These are phyloP conservation scores for Blastocystis sp. DNA, from an alignment of 352 stramenopile species.

Conservation along the genomic window DNA sequence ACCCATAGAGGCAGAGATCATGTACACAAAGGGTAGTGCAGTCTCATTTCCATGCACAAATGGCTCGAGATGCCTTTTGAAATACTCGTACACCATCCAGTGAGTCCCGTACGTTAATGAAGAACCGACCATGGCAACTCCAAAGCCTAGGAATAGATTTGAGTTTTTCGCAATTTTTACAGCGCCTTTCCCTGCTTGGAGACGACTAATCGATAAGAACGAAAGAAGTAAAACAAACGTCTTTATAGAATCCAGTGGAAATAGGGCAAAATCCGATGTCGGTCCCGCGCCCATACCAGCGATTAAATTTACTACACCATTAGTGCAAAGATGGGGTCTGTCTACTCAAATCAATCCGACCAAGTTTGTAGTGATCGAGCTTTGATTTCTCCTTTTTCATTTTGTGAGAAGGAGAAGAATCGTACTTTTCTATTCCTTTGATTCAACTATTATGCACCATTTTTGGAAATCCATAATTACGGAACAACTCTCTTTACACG, in stretches of 20 bases:
- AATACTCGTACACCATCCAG: slow-evolving; percentile 59
- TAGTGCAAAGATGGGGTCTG: not conserved
- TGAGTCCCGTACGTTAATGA: slow-evolving; percentile 51
- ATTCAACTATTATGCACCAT: not conserved
- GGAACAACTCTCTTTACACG: no score
- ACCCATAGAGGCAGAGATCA: slow-evolving; percentile 30
- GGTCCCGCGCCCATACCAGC: slow-evolving; percentile 46
- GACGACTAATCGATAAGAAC: not conserved
- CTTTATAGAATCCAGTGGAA: slow-evolving; percentile 59
- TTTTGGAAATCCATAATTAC: not conserved
- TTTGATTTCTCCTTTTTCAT: not conserved
- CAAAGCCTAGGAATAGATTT: slow-evolving; percentile 29
- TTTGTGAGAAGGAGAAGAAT: not conserved
- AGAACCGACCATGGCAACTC: slow-evolving; percentile 55
- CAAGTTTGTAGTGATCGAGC: slow-evolving; percentile 30
- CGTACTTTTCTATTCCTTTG: not conserved
- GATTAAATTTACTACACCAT: slow-evolving; percentile 45
- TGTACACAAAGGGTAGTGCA: slow-evolving; percentile 55
- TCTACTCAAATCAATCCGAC: slow-evolving; percentile 26
- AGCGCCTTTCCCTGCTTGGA: slow-evolving; percentile 32
- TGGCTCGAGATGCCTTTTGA: slow-evolving; percentile 31
- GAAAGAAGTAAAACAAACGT: not conserved
- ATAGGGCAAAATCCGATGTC: slow-evolving; percentile 52
- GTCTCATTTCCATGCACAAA: not conserved
- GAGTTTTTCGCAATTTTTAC: slow-evolving; percentile 32